Percentiles rank a stretch among this genome's conserved stretches.
Conservation (phyloP, 1,139 yeast species). For the Diutina mesorugosa region DNA sequence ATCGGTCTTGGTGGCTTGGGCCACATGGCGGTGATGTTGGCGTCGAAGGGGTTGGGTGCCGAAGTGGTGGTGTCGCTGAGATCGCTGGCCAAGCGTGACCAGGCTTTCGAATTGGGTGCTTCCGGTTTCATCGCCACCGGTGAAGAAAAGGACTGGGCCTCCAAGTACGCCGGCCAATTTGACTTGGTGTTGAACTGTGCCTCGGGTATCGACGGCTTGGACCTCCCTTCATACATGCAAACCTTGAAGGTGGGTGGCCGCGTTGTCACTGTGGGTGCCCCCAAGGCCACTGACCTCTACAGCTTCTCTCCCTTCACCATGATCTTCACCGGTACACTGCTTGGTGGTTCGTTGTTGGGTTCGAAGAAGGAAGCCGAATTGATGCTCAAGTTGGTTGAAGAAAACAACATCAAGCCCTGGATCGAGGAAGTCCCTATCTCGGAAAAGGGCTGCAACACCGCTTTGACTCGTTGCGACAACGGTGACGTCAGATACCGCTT, state of each 20-base stretch:
- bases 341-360: background rate
- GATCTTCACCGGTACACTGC: background rate
- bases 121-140: background rate
- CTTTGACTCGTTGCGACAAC: background rate
- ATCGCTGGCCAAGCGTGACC: background rate
- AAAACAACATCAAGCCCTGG: background rate
- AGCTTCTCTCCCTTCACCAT: background rate
- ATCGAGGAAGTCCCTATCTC: background rate
- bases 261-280: background rate
- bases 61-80: background rate
- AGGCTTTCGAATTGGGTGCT: background rate
- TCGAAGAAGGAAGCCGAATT: background rate
- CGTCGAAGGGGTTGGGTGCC: background rate
- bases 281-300: background rate
- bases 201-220: slow-evolving; percentile 5
- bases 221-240: slow-evolving; percentile 3
- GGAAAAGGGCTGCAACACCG: background rate
- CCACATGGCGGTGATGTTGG: background rate
- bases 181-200: slow-evolving; percentile 1
- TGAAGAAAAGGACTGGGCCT: background rate
- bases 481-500: slow-evolving; percentile 1
- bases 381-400: background rate
- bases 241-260: background rate
- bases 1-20: slow-evolving; percentile 2
- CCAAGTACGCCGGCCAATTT: background rate